Evolutionary conservation across 495 filamentous ascomycete species (phyloP), one percentile per base, ranked within the genome.

Genomic region (Penicillium psychrofluorescens): DNA sequence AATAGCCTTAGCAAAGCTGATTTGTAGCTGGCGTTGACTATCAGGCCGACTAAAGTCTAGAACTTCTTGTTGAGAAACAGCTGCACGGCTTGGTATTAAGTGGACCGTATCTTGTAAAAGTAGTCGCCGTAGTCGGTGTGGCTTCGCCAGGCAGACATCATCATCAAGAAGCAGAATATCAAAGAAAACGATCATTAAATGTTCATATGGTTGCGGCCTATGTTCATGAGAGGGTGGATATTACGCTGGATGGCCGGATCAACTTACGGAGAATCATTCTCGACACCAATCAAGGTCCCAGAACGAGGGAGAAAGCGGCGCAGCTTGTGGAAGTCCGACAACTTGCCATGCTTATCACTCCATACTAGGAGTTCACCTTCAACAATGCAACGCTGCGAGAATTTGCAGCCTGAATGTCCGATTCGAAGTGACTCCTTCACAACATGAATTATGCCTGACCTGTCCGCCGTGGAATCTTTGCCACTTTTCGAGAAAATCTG

Each of bases 401-500:
- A 62, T 13, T 64, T 70, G 55, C 85, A 86, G 3, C 72, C 61
- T 0, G 64, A 45, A 2, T 59, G 55, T 2, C 76, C 78, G 13
- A 91, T 70, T 41, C 68, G 69, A 14, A 91, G 64, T 4, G 79
- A 77, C 5, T 77, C 58, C 29, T 64, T 66, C 15, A 69, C 54
- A 22, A 52, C 72, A 38, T 73, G 59, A 45, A 87, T 77, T 12
- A 92, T 61, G 8, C 66, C 72, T 15, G 54, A 55, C 27, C 85
- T 75, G 60, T 94, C 89, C 36, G 59, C 40, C 0, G 88, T 95
- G 7, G 88, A 90, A 48, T 95, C 86, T 53, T 90, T 91, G 32
- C 89, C 88, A 47, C 86, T 90, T 62, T 95, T 95, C 8, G 87
- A 92, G 55, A 94, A 94, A 27, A 95, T 87, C 36, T 83, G 81